Base-by-base conservation (phyloP, 441 rosid genomes). In the Bocquillonia castaneifolia region DNA sequence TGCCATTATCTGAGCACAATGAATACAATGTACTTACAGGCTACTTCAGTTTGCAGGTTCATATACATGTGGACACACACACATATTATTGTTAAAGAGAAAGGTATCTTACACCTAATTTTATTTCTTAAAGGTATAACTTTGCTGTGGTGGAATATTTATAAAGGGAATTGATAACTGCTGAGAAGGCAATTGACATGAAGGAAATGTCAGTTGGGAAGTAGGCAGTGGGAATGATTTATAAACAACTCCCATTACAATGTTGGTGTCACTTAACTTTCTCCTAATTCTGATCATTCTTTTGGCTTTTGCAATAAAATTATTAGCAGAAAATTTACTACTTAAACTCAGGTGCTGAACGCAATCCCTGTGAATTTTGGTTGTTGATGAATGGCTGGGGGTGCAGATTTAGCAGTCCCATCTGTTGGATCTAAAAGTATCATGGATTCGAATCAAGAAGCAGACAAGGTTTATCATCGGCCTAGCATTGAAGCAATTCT, bases 221-320 rank as follows among this genome's bases (percentile, higher is more conserved):
- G 83, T 88, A 81, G 91, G 90, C 83, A 76, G 81, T 73, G 75
- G 40, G 66, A 78, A 64, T 74, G 59, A 63, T 48, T 20, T 55
- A 73, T 66, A 69, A 71, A 8, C 54, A 50, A 50, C 28, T 50
- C 60, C 74, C 75, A 65, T 67, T 72, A 66, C 26, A 42, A 72
- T 71, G 77, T 86, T 81, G 91, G 83, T 85, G 47, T 72, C 67
- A 93, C 98, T 88, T 64, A 54, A 50, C 28, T 91, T 72, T 81
- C 91, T 85, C 91, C 99, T 91, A 89, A 87, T 74, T 77, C 68
- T 66, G 73, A 78, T 87, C 96, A 86, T 85, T 86, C 95, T 78
- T 88, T 91, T 79, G 73, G 81, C 76, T 82, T 79, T 72, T 65
- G 71, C 64, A 60, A 77, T 88, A 80, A 65, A 80, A 73, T 81